Conservation (phyloP, 805 yeast genomes). For the Cyberlindnera bimundalis region DNA sequence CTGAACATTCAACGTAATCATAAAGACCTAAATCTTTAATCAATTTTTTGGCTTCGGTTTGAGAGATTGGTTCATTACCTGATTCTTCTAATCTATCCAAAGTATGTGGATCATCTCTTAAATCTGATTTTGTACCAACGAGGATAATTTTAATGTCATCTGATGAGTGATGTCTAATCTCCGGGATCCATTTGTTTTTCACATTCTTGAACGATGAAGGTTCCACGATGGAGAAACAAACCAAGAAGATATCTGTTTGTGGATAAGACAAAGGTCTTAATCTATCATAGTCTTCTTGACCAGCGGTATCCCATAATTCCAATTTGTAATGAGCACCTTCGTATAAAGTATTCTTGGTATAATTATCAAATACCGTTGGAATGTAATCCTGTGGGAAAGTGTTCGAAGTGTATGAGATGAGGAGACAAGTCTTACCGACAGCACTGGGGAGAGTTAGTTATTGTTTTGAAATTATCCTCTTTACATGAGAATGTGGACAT, state of each 20-base stretch:
- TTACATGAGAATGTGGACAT: too few species aligned
- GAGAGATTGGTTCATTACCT: constrained; percentile 58
- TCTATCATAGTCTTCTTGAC: constrained; percentile 89
- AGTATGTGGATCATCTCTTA: constrained; percentile 78
- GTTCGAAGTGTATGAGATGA: constrained; percentile 86
- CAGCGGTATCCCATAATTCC: constrained; percentile 96
- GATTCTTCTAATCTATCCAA: constrained; percentile 58
- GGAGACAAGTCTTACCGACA: constrained; percentile 88
- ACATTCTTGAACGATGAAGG: constrained; percentile 81
- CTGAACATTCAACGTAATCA: constrained; percentile 83
- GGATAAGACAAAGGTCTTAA: constrained; percentile 88
- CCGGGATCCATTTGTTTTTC: constrained; percentile 81
- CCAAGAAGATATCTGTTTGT: constrained; percentile 83
- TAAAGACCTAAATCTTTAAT: constrained; percentile 72
- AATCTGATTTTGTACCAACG: constrained; percentile 86
- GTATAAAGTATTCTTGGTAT: constrained; percentile 79
- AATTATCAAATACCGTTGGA: constrained; percentile 92
- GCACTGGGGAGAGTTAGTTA: too few species aligned
- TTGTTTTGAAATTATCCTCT: too few species aligned
- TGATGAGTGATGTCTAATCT: constrained; percentile 79
- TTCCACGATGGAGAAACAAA: constrained; percentile 81
- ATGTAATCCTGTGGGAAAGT: constrained; percentile 91
- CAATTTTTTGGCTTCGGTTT: constrained; percentile 58
- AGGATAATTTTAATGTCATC: constrained; percentile 63
- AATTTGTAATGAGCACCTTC: constrained; percentile 79